Evolutionary conservation across 257 asterid species (phyloP).

Genomic region (Apocynum venetum): DNA sequence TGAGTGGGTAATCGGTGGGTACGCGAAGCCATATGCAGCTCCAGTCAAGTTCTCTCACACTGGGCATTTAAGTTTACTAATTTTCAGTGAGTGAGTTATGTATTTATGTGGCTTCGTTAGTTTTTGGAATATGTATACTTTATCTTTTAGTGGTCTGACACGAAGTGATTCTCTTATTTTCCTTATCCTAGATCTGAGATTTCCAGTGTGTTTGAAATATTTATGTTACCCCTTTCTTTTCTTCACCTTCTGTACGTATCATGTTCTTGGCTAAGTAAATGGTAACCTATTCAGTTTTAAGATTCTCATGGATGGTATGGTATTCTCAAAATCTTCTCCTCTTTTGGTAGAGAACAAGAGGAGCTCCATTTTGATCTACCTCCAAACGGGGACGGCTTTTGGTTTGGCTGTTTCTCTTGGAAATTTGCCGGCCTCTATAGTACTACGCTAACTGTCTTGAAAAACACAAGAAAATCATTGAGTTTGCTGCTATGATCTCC

Average conservation of each 20-base stretch:
- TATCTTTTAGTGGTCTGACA: not conserved
- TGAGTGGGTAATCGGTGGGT: not conserved
- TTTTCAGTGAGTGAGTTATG: not conserved
- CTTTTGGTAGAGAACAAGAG: no score
- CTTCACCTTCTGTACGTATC: not conserved
- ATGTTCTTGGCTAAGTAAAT: not conserved
- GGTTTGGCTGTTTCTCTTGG: no score
- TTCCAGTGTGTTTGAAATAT: not conserved
- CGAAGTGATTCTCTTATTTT: not conserved
- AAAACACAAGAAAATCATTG: no score
- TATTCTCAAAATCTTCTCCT: no score
- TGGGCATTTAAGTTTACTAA: no score
- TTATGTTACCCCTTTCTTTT: not conserved
- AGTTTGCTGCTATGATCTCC: no score
- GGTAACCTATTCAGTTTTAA: not conserved
- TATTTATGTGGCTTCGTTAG: not conserved
- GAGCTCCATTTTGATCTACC: no score
- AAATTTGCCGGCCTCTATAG: no score
- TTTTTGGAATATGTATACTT: not conserved
- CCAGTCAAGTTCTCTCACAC: not conserved
- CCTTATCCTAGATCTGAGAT: not conserved
- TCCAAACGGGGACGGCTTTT: no score
- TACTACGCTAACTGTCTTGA: no score
- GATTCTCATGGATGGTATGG: not conserved
- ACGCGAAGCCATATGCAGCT: not conserved